Evolutionary conservation across 2,329 filamentous ascomycete genomes (phyloP).

Genomic region (Ophiostoma ulmi): DNA sequence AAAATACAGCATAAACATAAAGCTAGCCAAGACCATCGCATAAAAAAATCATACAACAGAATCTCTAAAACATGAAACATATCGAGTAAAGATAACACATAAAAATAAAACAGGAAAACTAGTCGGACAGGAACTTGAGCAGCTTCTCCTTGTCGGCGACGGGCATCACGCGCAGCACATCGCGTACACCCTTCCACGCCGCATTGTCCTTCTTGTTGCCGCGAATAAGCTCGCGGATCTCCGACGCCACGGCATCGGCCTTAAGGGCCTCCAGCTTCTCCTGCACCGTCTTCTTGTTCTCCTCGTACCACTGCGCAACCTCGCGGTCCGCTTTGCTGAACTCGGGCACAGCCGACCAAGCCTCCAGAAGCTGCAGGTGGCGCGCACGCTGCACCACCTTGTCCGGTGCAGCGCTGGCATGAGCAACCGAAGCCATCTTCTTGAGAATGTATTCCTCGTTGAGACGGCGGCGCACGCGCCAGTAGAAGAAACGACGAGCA

Average conservation of each 20-base stretch:
- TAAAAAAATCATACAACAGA: background rate
- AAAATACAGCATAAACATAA: background rate
- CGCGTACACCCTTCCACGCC: constrained; percentile 77
- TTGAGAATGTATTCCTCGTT: constrained; percentile 97
- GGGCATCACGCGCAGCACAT: constrained; percentile 79
- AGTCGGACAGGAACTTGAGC: constrained; percentile 49
- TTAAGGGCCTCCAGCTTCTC: constrained; percentile 82
- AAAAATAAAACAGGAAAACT: background rate
- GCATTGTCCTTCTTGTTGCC: constrained; percentile 67
- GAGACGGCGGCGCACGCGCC: constrained; percentile 91
- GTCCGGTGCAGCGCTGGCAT: constrained; percentile 34
- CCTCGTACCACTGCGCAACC: constrained; percentile 93
- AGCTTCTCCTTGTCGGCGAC: constrained; percentile 83
- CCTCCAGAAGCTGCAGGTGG: constrained; percentile 70
- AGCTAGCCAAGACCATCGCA: background rate
- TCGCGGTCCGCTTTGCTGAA: constrained; percentile 75
- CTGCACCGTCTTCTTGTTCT: constrained; percentile 77
- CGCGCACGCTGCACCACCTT: constrained; percentile 47
- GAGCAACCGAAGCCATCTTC: constrained; percentile 59
- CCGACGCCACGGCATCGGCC: constrained; percentile 53
- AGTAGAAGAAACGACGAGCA: constrained; percentile 97
- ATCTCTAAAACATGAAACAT: background rate
- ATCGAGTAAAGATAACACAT: background rate
- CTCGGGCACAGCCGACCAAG: constrained; percentile 73
- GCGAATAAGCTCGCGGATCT: constrained; percentile 69